Conservation (phyloP, 108 stramenopile genomes). For the Heterococcus sp. region DNA sequence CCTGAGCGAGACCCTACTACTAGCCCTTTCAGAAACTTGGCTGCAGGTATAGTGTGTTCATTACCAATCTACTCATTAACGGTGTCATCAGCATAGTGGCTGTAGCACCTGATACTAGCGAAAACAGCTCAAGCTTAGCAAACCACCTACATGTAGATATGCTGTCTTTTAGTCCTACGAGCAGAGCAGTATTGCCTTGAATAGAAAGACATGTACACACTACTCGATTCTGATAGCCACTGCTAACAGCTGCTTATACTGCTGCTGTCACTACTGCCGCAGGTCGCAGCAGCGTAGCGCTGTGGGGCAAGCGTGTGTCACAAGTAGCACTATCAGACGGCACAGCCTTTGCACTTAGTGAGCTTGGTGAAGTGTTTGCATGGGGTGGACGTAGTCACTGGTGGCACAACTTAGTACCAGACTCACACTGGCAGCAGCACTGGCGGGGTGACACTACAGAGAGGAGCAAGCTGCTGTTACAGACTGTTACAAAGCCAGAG, state of each 20-base stretch:
- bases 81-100: too few relatives aligned
- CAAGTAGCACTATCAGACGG: constrained; percentile 55
- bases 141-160: too few relatives aligned
- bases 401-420: constrained; percentile 57
- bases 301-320: constrained; percentile 63
- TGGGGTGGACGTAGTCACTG: constrained; percentile 65
- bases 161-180: too few relatives aligned
- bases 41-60: too few relatives aligned
- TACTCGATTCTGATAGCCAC: too few relatives aligned
- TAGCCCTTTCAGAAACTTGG: constrained; percentile 19
- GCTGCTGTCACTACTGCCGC: too few relatives aligned
- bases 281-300: constrained; percentile 55
- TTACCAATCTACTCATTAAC: too few relatives aligned
- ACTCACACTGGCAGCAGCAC: constrained; percentile 52
- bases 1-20: constrained; percentile 17
- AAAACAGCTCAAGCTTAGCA: too few relatives aligned
- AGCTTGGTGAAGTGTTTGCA: constrained; percentile 54
- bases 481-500: constrained; percentile 23
- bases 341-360: constrained; percentile 62
- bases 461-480: constrained; percentile 56
- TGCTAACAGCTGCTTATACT: too few relatives aligned
- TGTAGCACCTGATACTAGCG: too few relatives aligned
- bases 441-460: constrained; percentile 64
- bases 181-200: too few relatives aligned
- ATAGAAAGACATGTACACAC: too few relatives aligned